Percentiles rank a stretch among this genome's conserved stretches.
Evolutionary conservation across 2,329 filamentous ascomycete species (phyloP).

Genomic region (Torrubiella hemipterigena): DNA sequence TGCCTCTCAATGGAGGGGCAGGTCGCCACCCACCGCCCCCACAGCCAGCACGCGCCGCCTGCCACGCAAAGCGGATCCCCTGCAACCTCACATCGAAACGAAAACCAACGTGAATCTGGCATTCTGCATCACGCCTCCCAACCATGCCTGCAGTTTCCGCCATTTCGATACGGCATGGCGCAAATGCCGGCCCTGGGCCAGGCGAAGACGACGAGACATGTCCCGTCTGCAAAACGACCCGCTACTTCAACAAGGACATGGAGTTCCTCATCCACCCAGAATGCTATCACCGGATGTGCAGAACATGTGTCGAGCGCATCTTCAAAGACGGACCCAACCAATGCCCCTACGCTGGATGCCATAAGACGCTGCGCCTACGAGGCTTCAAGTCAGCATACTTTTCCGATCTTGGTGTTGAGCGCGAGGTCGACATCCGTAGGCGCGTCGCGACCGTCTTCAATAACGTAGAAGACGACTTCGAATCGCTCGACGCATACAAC

Average conservation of each 20-base stretch:
- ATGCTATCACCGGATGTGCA: conserved; percentile 99
- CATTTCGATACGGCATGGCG: conserved; percentile 6
- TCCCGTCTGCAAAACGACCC: conserved; percentile 92
- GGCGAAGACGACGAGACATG: conserved; percentile 57
- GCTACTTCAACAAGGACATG: conserved; percentile 91
- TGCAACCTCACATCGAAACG: conserved; percentile 1
- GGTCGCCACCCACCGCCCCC: conserved; percentile 4
- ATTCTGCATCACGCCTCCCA: not conserved
- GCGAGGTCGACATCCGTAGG: conserved; percentile 83
- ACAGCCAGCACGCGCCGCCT: too few species aligned
- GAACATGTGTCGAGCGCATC: conserved; percentile 86
- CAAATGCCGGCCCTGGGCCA: not conserved
- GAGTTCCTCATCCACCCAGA: conserved; percentile 93
- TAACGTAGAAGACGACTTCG: conserved; percentile 81
- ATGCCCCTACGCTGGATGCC: conserved; percentile 83
- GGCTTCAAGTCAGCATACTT: conserved; percentile 85
- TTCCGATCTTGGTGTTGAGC: conserved; percentile 74
- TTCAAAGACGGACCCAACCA: conserved; percentile 86
- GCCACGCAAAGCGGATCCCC: too few species aligned
- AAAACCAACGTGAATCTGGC: too few species aligned
- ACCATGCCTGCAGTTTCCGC: conserved; percentile 1
- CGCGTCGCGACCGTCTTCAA: conserved; percentile 77
- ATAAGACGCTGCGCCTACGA: conserved; percentile 72
- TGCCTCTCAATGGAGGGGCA: conserved; percentile 7
- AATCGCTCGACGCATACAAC: conserved; percentile 72